Conservation (phyloP, 495 filamentous ascomycete genomes). For the Clavariopsis aquatica region DNA sequence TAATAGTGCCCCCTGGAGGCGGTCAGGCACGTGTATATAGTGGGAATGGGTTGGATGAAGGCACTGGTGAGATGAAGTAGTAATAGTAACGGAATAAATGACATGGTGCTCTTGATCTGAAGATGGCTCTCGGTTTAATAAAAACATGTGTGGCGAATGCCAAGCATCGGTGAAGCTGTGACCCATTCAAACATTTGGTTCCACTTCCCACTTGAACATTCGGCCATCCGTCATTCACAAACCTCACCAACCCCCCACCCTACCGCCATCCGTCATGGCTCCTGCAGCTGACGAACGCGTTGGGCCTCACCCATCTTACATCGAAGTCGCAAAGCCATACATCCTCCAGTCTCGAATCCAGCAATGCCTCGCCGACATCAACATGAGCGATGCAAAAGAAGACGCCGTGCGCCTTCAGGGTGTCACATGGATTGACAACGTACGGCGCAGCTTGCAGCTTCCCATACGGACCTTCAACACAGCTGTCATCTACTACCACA, state of each 20-base stretch:
- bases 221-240: background rate
- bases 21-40: constrained; percentile 7
- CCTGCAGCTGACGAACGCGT: constrained; percentile 31
- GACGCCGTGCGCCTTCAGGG: constrained; percentile 72
- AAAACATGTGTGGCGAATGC: background rate
- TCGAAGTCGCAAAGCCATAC: constrained; percentile 69
- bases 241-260: too few species aligned
- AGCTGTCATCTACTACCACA: constrained; percentile 82
- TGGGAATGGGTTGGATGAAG: background rate
- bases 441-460: constrained; percentile 70
- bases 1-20: constrained; percentile 10
- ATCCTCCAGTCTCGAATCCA: constrained; percentile 65
- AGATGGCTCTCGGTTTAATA: background rate
- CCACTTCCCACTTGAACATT: background rate
- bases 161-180: constrained; percentile 7
- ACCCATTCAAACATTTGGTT: background rate
- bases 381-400: constrained; percentile 62
- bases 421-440: constrained; percentile 77
- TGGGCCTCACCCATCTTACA: constrained; percentile 69
- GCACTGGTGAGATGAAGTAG: background rate
- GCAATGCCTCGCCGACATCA: constrained; percentile 56
- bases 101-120: constrained; percentile 3
- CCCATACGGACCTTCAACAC: constrained; percentile 84
- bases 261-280: constrained; percentile 23
- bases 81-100: constrained; percentile 10